These are phyloP conservation scores for Cyberlindnera euphorbiae DNA, from an alignment of 805 yeast genomes.

Conservation along the genomic window DNA sequence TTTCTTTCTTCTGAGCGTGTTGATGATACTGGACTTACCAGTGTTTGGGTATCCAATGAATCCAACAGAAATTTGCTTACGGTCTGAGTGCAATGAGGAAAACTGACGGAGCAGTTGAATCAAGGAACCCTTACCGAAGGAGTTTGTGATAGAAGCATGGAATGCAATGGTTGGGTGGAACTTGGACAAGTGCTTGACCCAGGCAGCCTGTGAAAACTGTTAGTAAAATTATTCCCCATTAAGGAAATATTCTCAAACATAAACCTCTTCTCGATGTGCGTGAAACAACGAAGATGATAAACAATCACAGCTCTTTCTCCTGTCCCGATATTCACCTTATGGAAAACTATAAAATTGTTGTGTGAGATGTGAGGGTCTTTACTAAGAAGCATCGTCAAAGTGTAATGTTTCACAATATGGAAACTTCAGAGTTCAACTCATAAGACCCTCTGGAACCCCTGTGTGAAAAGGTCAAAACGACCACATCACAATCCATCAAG, in stretches of 20 bases:
- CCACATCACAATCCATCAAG: slow-evolving; percentile 21
- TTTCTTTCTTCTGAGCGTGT: slow-evolving; percentile 89
- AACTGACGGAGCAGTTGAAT: slow-evolving; percentile 93
- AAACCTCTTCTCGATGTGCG: too few species aligned
- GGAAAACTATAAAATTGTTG: too few species aligned
- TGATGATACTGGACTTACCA: slow-evolving; percentile 95
- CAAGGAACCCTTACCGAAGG: slow-evolving; percentile 95
- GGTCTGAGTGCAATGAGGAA: slow-evolving; percentile 82
- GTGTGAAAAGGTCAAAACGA: slow-evolving; percentile 30
- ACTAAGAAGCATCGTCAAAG: slow-evolving; percentile 64
- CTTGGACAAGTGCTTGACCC: slow-evolving; percentile 94
- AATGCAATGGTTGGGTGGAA: slow-evolving; percentile 93
- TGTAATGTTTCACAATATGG: background rate
- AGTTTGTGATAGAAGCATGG: slow-evolving; percentile 95
- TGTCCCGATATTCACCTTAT: too few species aligned
- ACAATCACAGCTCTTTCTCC: too few species aligned
- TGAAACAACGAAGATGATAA: background rate
- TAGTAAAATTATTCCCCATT: too few species aligned
- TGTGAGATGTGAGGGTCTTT: slow-evolving; percentile 79
- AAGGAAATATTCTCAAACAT: too few species aligned
- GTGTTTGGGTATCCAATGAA: slow-evolving; percentile 97
- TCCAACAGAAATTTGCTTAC: slow-evolving; percentile 95
- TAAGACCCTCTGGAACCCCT: slow-evolving; percentile 36
- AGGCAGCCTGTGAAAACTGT: slow-evolving; percentile 70
- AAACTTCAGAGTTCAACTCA: slow-evolving; percentile 68